phyloP scores from a whole-genome alignment of 2,329 filamentous ascomycete species.

The Ophiostoma sp. region DNA sequence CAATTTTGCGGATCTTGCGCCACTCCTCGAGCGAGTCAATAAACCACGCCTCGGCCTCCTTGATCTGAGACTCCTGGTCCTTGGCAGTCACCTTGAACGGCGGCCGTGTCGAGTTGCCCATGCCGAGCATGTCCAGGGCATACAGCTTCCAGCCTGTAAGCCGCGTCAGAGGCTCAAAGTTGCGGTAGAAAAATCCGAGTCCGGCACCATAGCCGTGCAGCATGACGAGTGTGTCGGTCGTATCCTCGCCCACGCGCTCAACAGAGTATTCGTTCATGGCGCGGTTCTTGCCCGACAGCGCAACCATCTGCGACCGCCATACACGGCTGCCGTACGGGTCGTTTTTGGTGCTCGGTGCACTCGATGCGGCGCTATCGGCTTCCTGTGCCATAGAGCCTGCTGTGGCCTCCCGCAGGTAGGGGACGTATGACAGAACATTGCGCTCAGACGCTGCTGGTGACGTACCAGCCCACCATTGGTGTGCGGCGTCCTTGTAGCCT shows the following conservation, averaged over 20 bases:
- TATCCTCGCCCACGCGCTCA: constrained; percentile 71
- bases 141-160: constrained; percentile 80
- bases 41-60: constrained; percentile 92
- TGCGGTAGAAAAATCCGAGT: constrained; percentile 96
- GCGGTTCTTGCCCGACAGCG: constrained; percentile 77
- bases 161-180: constrained; percentile 82
- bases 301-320: constrained; percentile 82
- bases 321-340: constrained; percentile 80
- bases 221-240: constrained; percentile 87
- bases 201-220: constrained; percentile 95
- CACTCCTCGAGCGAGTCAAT: constrained; percentile 95
- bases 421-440: constrained; percentile 78
- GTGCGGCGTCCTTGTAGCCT: constrained; percentile 84
- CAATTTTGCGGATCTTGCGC: constrained; percentile 80
- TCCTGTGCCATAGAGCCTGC: constrained; percentile 30
- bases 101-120: constrained; percentile 83
- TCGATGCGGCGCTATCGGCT: constrained; percentile 33
- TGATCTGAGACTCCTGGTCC: constrained; percentile 72
- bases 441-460: constrained; percentile 80
- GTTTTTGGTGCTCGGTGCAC: constrained; percentile 32
- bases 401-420: constrained; percentile 72
- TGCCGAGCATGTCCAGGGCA: constrained; percentile 89
- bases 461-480: constrained; percentile 90
- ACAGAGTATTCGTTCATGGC: constrained; percentile 90
- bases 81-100: constrained; percentile 81